A percentile compares a stretch with the other conserved stretches of the same genome.
These are phyloP conservation scores for Backusella psychrophila DNA, from an alignment of 192 early-diverging fungal species.

Conservation along the genomic window DNA sequence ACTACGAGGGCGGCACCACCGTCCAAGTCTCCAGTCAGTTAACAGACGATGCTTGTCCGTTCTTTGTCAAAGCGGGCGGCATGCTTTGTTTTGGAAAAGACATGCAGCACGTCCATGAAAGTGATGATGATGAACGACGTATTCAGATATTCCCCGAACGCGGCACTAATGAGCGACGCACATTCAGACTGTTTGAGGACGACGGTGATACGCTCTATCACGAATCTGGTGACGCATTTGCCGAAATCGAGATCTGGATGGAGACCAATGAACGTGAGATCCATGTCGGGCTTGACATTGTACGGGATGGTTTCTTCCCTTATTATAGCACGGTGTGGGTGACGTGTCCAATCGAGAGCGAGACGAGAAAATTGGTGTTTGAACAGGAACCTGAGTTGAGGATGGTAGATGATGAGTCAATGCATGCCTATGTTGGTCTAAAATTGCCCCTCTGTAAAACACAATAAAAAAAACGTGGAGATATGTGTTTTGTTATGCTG, in stretches of 20 bases:
- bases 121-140: constrained; percentile 37
- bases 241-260: constrained; percentile 40
- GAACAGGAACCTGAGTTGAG: not conserved
- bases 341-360: constrained; percentile 12
- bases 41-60: constrained; percentile 32
- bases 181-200: constrained; percentile 41
- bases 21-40: constrained; percentile 38
- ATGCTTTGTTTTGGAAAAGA: constrained; percentile 44
- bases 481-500: not conserved
- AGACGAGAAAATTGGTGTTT: constrained; percentile 13
- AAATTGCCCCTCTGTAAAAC: not conserved
- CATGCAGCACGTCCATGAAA: constrained; percentile 35
- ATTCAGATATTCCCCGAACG: constrained; percentile 45
- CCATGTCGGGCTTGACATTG: constrained; percentile 28
- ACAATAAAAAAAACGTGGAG: not conserved
- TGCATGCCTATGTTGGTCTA: constrained; percentile 4
- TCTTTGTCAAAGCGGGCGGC: constrained; percentile 42
- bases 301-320: constrained; percentile 30
- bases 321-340: constrained; percentile 40
- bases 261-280: constrained; percentile 20
- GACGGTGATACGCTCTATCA: constrained; percentile 45
- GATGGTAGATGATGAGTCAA: constrained; percentile 1
- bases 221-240: constrained; percentile 23
- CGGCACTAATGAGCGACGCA: not conserved
- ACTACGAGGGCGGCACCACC: constrained; percentile 40